Conservation (phyloP, 768 basidiomycete genomes). For the Hirschioporus abietinus region DNA sequence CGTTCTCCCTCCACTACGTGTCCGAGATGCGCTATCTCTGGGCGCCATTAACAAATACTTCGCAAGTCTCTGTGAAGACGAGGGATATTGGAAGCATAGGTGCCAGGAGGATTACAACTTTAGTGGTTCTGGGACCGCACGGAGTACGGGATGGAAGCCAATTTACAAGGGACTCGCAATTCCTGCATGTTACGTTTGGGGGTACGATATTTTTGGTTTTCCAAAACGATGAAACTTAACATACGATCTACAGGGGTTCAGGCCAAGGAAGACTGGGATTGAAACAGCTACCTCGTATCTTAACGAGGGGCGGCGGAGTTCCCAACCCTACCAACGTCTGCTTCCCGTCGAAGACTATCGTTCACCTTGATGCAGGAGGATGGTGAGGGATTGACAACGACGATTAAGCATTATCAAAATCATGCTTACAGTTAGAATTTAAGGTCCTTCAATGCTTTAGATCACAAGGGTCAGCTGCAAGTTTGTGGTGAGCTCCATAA, state of each 20-base stretch:
- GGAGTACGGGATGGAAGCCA: slow-evolving; percentile 72
- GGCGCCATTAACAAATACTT: slow-evolving; percentile 60
- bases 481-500: slow-evolving; percentile 67
- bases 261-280: slow-evolving; percentile 63
- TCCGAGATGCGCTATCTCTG: slow-evolving; percentile 53
- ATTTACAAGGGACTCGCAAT: slow-evolving; percentile 67
- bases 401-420: slow-evolving; percentile 4
- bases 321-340: slow-evolving; percentile 61
- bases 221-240: slow-evolving; percentile 32
- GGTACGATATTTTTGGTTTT: slow-evolving; percentile 39
- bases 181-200: slow-evolving; percentile 50
- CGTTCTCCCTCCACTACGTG: slow-evolving; percentile 50
- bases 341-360: slow-evolving; percentile 58
- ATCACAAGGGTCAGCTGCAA: slow-evolving; percentile 64
- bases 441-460: slow-evolving; percentile 86
- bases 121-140: slow-evolving; percentile 61
- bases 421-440: neutral
- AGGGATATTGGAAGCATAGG: slow-evolving; percentile 74
- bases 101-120: slow-evolving; percentile 74
- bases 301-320: slow-evolving; percentile 32
- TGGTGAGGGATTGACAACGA: slow-evolving; percentile 45
- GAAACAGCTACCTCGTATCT: slow-evolving; percentile 26
- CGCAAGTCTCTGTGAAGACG: slow-evolving; percentile 54
- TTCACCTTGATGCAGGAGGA: slow-evolving; percentile 76
- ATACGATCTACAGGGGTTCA: slow-evolving; percentile 40